Conservation (phyloP, 352 stramenopile genomes). For the Phytophthora palmivora region DNA sequence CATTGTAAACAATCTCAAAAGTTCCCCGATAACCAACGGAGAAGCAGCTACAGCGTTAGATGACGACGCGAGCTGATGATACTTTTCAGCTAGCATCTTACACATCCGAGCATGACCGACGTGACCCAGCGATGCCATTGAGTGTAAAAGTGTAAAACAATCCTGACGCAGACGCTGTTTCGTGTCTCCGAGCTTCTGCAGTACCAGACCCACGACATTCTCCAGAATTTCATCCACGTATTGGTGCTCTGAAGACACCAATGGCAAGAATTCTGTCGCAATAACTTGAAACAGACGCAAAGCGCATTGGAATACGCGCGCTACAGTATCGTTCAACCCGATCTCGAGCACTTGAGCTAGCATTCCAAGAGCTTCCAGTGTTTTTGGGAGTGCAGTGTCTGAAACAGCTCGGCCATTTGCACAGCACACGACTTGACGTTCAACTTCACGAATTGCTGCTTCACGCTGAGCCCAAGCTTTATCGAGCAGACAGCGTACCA, state of each 20-base stretch:
- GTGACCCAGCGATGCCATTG: slow-evolving; percentile 61
- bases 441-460: slow-evolving; percentile 74
- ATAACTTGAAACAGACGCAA: slow-evolving; percentile 76
- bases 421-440: slow-evolving; percentile 68
- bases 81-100: slow-evolving; percentile 70
- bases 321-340: slow-evolving; percentile 78
- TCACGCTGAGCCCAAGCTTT: slow-evolving; percentile 84
- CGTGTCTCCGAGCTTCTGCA: slow-evolving; percentile 81
- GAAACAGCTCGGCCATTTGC: slow-evolving; percentile 48
- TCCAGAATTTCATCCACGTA: slow-evolving; percentile 69
- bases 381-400: slow-evolving; percentile 63
- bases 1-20: slow-evolving; percentile 73
- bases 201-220: slow-evolving; percentile 60
- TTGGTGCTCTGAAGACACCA: slow-evolving; percentile 51
- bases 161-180: slow-evolving; percentile 79
- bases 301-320: slow-evolving; percentile 81
- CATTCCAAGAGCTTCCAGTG: slow-evolving; percentile 62
- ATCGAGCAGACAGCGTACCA: slow-evolving; percentile 82
- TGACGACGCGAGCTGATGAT: slow-evolving; percentile 42
- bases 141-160: slow-evolving; percentile 75
- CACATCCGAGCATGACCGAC: slow-evolving; percentile 70
- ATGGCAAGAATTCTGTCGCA: slow-evolving; percentile 72
- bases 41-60: slow-evolving; percentile 50
- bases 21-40: slow-evolving; percentile 58
- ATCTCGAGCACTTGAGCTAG: slow-evolving; percentile 68